These are phyloP conservation scores for Telopea speciosissima DNA, from an alignment of 177 flowering plant species.

Conservation along the genomic window DNA sequence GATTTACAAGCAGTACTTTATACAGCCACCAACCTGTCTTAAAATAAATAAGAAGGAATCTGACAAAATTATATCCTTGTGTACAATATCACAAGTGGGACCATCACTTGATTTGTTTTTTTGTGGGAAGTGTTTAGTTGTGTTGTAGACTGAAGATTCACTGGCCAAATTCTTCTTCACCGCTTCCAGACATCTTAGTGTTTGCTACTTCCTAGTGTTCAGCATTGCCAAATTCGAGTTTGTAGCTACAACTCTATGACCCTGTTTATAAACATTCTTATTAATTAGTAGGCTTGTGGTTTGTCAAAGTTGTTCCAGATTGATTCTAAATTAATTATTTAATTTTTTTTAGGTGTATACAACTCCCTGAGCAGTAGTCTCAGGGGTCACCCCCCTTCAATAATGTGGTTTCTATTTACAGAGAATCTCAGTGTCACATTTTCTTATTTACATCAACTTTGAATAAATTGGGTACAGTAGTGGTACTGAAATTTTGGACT, in stretches of 20 bases:
- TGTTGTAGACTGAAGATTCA: background rate
- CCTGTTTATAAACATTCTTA: too few relatives aligned
- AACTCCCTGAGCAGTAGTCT: background rate
- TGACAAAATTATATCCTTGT: background rate
- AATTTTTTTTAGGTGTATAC: background rate
- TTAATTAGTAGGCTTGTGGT: background rate
- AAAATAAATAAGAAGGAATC: background rate
- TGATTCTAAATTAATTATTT: too few relatives aligned
- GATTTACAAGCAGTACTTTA: background rate
- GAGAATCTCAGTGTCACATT: background rate
- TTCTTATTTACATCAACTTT: background rate
- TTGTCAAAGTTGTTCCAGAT: background rate
- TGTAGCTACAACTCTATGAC: background rate
- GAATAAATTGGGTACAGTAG: background rate
- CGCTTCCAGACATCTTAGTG: background rate
- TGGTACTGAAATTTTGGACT: background rate
- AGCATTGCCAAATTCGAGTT: background rate
- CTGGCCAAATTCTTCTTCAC: background rate
- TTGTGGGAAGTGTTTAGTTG: background rate
- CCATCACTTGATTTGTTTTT: too few relatives aligned
- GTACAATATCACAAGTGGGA: background rate
- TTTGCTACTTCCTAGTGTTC: background rate
- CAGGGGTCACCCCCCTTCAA: too few relatives aligned
- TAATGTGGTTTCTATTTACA: background rate
- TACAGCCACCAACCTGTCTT: background rate